Evolutionary conservation across 1,284 basidiomycete genomes (phyloP).

Genomic region (Sphagnurus paluster): DNA sequence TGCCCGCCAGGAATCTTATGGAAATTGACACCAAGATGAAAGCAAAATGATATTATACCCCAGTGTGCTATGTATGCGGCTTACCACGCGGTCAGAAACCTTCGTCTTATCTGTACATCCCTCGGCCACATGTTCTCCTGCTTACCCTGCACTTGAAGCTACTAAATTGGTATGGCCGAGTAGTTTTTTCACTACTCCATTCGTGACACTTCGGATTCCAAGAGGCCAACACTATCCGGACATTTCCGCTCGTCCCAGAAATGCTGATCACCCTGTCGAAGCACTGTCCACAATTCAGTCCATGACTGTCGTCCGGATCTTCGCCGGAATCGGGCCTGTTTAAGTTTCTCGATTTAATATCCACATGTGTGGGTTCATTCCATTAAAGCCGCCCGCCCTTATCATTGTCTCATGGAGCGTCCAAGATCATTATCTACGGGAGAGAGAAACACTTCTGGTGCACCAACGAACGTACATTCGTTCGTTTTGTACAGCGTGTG

Average conservation of each 20-base stretch:
- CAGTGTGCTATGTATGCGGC: too few relatives aligned
- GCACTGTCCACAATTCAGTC: background rate
- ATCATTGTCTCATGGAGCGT: too few relatives aligned
- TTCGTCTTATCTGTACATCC: background rate
- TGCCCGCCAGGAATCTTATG: too few relatives aligned
- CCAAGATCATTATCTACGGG: too few relatives aligned
- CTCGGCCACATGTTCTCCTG: background rate
- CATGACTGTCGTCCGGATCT: slow-evolving; percentile 3
- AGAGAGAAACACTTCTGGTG: too few relatives aligned
- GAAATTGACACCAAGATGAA: too few relatives aligned
- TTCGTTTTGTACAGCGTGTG: too few relatives aligned
- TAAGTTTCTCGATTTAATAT: slow-evolving; percentile 1
- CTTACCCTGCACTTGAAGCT: background rate
- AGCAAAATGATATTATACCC: too few relatives aligned
- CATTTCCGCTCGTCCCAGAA: slow-evolving; percentile 8
- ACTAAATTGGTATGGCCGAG: background rate
- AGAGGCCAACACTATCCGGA: slow-evolving; percentile 10
- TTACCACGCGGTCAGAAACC: slow-evolving; percentile 6
- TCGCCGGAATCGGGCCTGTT: background rate
- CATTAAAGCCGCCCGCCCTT: too few relatives aligned
- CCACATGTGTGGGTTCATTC: too few relatives aligned
- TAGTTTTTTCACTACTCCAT: slow-evolving; percentile 1
- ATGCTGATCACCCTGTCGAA: slow-evolving; percentile 6
- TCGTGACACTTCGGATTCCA: slow-evolving; percentile 6
- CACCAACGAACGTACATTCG: too few relatives aligned